Base-by-base conservation (phyloP, 1,139 yeast species). In the Taphrina pruni region DNA sequence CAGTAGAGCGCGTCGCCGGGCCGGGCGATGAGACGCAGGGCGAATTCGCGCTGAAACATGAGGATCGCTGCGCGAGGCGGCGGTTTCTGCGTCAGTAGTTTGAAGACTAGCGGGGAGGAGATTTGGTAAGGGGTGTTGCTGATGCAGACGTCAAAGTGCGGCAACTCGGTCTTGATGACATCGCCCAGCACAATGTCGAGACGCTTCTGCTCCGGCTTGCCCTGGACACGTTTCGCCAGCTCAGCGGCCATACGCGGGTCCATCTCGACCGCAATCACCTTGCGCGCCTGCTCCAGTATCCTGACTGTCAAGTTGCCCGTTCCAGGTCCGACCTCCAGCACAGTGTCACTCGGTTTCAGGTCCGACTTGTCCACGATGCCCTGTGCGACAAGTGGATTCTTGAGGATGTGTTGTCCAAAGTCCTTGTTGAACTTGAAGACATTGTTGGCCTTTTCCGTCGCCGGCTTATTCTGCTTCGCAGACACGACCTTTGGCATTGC, bases 181-280 rank as follows among this genome's bases (percentile, higher is more conserved):
- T 94, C 99, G 32, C 99, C 99, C 71, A 95, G 83, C 77, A 94
- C 80, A 70, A 94, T 91, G 73, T 94, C 99, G 70, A 94, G 82
- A 78, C 92, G 91, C 80, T 90, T 91, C 78, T 93, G 96, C 70
- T 86, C 89, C 1, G 97, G 95, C 41, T 96, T 93, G 14, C 98
- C 98, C 76, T 92, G 97, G 36, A 95, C 98, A 82, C 99, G 88
- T 78, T 94, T 94, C 26, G 98, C 91, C 76, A 94, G 83, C 79
- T 94, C 99, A 0, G 98, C 98, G 3, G 98, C 99, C 99, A 94
- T 94, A 81, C 98, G 84, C 35, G 99, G 98, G 80, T 94, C 99
- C 94, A 93, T 93, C 81, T 94, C 99, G 67, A 90, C 96, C 0
- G 99, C 99, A 68, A 90, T 85, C 17, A 94, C 97, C 75, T 88